phyloP scores from a whole-genome alignment of 2,329 filamentous ascomycete species.

The Sporothrix pallida region DNA sequence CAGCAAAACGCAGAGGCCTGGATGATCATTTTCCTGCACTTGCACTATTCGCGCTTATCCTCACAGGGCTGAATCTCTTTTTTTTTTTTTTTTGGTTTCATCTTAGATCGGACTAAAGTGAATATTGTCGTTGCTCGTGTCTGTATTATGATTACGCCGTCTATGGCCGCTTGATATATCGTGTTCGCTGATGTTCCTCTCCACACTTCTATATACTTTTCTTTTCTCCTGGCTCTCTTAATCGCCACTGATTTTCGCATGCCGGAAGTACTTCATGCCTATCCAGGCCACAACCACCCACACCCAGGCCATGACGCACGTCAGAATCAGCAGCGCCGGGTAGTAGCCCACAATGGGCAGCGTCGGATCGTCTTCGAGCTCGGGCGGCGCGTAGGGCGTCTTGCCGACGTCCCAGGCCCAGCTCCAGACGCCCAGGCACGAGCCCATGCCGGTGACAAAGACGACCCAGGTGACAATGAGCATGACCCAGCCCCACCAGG shows the following conservation, averaged over 20 bases:
- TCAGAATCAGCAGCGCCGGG: constrained; percentile 89
- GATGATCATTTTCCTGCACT: neutral
- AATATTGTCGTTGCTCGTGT: constrained; percentile 7
- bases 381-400: constrained; percentile 92
- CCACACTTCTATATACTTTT: neutral
- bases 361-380: constrained; percentile 92
- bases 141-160: neutral
- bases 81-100: neutral
- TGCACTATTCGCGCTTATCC: neutral
- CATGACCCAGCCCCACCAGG: constrained; percentile 98
- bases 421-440: constrained; percentile 91
- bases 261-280: constrained; percentile 98
- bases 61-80: neutral
- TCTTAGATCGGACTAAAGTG: neutral
- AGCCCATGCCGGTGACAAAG: constrained; percentile 96
- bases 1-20: neutral
- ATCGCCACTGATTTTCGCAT: constrained; percentile 83
- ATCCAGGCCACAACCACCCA: constrained; percentile 98
- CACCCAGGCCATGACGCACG: constrained; percentile 96
- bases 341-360: constrained; percentile 97
- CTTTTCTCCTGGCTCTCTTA: constrained; percentile 44
- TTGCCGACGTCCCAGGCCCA: constrained; percentile 99
- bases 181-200: neutral
- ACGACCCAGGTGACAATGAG: constrained; percentile 91
- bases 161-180: neutral